These are phyloP conservation scores for Erythrophleum ivorense DNA, from an alignment of 331 rosid species.

Conservation along the genomic window DNA sequence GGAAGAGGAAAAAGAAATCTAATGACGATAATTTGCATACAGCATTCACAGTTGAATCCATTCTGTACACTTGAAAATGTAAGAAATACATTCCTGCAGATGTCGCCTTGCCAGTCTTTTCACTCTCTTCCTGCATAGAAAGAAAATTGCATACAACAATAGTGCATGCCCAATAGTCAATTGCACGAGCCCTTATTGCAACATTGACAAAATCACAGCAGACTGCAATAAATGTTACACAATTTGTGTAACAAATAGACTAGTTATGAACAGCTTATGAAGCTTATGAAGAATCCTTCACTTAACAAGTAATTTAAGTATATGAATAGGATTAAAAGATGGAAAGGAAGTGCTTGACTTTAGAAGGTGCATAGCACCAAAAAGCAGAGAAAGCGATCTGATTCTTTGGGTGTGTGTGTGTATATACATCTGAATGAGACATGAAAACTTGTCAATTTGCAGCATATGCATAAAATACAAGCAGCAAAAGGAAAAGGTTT, in stretches of 20 bases:
- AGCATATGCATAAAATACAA: background rate
- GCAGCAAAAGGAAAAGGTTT: background rate
- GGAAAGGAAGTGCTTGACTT: background rate
- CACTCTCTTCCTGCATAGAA: slow-evolving; percentile 22
- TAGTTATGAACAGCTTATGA: background rate
- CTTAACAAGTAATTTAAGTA: background rate
- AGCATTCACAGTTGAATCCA: slow-evolving; percentile 35
- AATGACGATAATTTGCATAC: slow-evolving; percentile 6
- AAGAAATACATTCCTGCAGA: slow-evolving; percentile 35
- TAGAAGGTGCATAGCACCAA: background rate
- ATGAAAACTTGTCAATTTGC: background rate
- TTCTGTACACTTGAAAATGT: slow-evolving; percentile 37
- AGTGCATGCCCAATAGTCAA: background rate
- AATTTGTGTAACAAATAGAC: background rate
- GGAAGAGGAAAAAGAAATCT: background rate
- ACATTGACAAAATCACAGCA: background rate
- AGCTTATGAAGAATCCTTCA: background rate
- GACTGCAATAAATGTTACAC: background rate
- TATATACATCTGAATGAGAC: background rate
- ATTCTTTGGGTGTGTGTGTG: background rate
- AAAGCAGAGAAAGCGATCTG: background rate
- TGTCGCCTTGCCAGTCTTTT: slow-evolving; percentile 20
- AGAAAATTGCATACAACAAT: background rate
- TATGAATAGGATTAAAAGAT: background rate
- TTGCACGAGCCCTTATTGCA: background rate